Percentiles rank a stretch among this genome's conserved stretches.
phyloP scores from a whole-genome alignment of 2,329 filamentous ascomycete genomes.

The Xylaria sp. region DNA sequence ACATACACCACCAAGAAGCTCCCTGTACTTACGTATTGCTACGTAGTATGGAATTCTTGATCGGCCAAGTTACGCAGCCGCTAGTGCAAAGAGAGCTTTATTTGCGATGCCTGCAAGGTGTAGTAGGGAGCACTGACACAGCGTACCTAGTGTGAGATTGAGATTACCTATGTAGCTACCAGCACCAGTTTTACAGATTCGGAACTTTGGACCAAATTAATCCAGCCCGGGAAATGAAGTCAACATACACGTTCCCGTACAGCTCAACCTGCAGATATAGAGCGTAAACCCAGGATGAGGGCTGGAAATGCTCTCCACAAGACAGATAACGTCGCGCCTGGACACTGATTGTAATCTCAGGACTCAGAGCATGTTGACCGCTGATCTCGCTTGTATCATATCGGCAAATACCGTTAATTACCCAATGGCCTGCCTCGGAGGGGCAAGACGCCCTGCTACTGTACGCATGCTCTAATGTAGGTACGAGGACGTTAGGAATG shows the following conservation, averaged over 20 bases:
- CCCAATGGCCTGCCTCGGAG: conserved; percentile 4
- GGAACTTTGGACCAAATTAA: conserved; percentile 11
- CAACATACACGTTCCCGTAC: conserved; percentile 9
- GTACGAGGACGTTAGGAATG: conserved; percentile 11
- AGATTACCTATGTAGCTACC: conserved; percentile 1
- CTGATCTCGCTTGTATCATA: conserved; percentile 21
- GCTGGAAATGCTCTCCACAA: neutral
- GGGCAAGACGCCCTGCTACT: conserved; percentile 5
- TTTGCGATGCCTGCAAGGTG: conserved; percentile 1
- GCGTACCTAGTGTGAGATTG: neutral
- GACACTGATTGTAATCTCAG: conserved; percentile 4
- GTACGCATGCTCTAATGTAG: conserved; percentile 10
- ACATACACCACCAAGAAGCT: conserved; percentile 14
- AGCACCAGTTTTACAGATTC: neutral
- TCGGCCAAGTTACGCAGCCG: conserved; percentile 12
- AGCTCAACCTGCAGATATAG: neutral
- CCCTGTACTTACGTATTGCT: neutral
- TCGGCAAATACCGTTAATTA: conserved; percentile 7
- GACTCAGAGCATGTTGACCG: conserved; percentile 21
- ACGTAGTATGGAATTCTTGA: conserved; percentile 4
- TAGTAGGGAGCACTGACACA: neutral
- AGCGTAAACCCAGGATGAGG: neutral
- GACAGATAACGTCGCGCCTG: neutral
- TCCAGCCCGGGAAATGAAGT: conserved; percentile 14
- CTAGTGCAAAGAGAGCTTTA: conserved; percentile 8